A percentile compares a stretch with the other conserved stretches of the same genome.
phyloP scores from a whole-genome alignment of 75 land plant species.

The Adiantum capillusveneris region DNA sequence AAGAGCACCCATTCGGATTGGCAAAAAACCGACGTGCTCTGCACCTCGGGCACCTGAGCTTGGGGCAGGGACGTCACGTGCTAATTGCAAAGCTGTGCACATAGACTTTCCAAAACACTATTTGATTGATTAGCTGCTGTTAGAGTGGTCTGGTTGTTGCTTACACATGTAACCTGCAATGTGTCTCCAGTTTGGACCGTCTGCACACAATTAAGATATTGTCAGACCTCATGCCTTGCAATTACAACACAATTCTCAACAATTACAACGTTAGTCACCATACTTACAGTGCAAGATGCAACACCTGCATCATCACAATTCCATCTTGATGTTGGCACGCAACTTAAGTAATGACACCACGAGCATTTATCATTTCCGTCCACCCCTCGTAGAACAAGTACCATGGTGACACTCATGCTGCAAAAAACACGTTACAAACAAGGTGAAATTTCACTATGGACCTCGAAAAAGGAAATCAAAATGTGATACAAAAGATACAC shows the following conservation, averaged over 20 bases:
- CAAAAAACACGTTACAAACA: slow-evolving; percentile 2
- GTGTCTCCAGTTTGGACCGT: not conserved
- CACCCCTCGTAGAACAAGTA: slow-evolving; percentile 48
- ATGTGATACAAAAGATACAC: too few species aligned
- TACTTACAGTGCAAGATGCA: not conserved
- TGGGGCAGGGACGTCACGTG: too few species aligned
- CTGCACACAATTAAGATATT: not conserved
- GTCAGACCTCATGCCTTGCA: too few species aligned
- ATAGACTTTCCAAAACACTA: not conserved
- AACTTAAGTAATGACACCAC: slow-evolving; percentile 78
- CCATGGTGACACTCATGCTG: slow-evolving; percentile 48
- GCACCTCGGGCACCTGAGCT: too few species aligned
- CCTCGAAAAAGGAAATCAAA: too few species aligned
- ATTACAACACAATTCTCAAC: not conserved
- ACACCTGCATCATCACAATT: slow-evolving; percentile 28
- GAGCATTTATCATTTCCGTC: slow-evolving; percentile 60
- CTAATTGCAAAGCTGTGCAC: slow-evolving; percentile 2
- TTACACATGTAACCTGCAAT: not conserved
- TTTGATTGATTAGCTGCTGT: not conserved
- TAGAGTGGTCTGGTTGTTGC: not conserved
- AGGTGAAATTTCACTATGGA: too few species aligned
- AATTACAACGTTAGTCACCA: not conserved
- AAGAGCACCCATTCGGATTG: too few species aligned
- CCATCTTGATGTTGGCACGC: slow-evolving; percentile 69
- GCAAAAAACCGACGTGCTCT: too few species aligned